Base-by-base conservation (phyloP, 2,329 filamentous ascomycete genomes). In the Beauveria brongniartii region DNA sequence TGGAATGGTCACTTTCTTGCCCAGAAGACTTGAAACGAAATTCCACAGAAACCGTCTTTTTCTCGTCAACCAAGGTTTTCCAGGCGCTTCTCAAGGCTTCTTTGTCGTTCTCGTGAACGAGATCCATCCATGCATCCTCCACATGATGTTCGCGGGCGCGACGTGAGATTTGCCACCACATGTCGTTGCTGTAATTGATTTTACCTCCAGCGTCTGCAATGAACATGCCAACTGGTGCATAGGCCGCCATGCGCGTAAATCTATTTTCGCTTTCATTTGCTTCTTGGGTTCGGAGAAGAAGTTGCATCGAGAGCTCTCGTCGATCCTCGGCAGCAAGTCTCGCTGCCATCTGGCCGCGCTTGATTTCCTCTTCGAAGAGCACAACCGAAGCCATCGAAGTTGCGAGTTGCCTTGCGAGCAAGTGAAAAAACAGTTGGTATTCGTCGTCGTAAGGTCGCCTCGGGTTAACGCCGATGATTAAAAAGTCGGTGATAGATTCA, bases 231-330 rank as follows among this genome's bases (percentile, higher is more conserved):
- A 92, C 90, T 0, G 90, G 90, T 0, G 89, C 88, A 64, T 91
- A 90, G 69, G 92, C 90, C 2, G 90, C 89, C 88, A 94, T 92
- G 50, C 89, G 81, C 0, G 89, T 91, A 69, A 94, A 94, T 62
- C 88, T 87, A 37, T 88, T 87, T 70, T 94, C 90, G 69, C 85
- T 85, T 67, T 87, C 84, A 47, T 81, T 78, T 0, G 83, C 82
- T 67, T 87, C 82, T 65, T 83, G 80, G 1, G 84, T 86, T 37
- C 82, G 77, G 20, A 88, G 78, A 48, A 86, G 85, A 16, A 94
- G 79, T 69, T 93, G 88, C 70, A 90, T 82, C 0, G 88, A 90
- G 3, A 94, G 80, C 67, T 91, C 87, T 65, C 91, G 88, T 2
- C 88, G 85, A 71, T 94, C 90, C 63, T 90, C 75, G 2, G 89